A percentile compares a stretch with the other conserved stretches of the same genome.
These are phyloP conservation scores for Coprinopsis strossmayeri DNA, from an alignment of 768 basidiomycete genomes.

Conservation along the genomic window DNA sequence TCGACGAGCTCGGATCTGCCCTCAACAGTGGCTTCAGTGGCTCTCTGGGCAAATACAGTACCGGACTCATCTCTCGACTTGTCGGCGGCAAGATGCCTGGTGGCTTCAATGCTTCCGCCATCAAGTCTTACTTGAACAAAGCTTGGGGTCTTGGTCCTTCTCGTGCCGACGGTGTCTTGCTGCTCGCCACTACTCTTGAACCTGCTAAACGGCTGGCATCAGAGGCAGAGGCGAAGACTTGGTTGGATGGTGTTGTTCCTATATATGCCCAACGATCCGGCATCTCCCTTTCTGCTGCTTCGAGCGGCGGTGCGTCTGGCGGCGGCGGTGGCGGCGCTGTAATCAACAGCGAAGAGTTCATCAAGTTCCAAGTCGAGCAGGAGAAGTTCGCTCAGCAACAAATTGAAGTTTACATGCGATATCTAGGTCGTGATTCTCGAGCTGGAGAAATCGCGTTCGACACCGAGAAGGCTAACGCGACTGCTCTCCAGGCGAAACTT, in stretches of 20 bases:
- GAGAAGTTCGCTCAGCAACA: conserved; percentile 89
- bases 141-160: conserved; percentile 92
- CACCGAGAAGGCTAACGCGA: conserved; percentile 69
- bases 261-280: conserved; percentile 87
- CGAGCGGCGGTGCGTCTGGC: conserved; percentile 53
- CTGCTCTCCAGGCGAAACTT: conserved; percentile 73
- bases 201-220: conserved; percentile 89
- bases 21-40: conserved; percentile 78
- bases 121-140: conserved; percentile 85
- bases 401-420: conserved; percentile 95
- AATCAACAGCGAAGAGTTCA: conserved; percentile 97
- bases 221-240: conserved; percentile 88
- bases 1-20: conserved; percentile 91
- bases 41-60: conserved; percentile 89
- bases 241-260: conserved; percentile 82
- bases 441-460: conserved; percentile 89
- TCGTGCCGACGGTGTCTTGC: conserved; percentile 84
- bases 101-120: conserved; percentile 91
- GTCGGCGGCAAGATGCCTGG: conserved; percentile 98
- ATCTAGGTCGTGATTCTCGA: conserved; percentile 89
- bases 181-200: conserved; percentile 88
- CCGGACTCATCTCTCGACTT: conserved; percentile 83
- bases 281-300: conserved; percentile 70
- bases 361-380: conserved; percentile 93
- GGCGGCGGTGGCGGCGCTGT: conserved; percentile 71